Evolutionary conservation across 2,329 filamentous ascomycete genomes (phyloP), one percentile per base, ranked within the genome.

Genomic region (Pseudogymnoascus sp.): DNA sequence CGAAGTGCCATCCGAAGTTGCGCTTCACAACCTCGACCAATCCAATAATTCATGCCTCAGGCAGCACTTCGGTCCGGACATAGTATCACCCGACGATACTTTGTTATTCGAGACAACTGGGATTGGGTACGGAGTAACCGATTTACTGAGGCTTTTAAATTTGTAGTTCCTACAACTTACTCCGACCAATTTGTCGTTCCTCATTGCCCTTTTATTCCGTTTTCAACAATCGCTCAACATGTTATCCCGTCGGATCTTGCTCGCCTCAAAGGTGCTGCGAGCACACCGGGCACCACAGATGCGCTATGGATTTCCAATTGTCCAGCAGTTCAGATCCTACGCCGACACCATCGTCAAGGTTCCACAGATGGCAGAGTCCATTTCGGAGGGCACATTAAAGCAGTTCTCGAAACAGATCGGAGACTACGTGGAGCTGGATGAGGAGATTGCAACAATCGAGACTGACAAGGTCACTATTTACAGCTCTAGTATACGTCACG

Each of bases 401-500:
- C 92, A 96, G 74, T 97, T 93, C 81, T 89, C 86, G 72, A 97
- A 97, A 76, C 76, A 93, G 78, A 81, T 97, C 70, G 95, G 95
- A 72, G 95, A 99, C 75, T 93, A 87, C 71, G 93, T 99, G 61
- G 92, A 96, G 80, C 88, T 88, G 71, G 95, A 99, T 73, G 95
- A 97, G 79, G 95, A 99, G 76, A 93, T 99, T 75, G 95, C 95
- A 33, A 97, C 93, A 59, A 99, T 99, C 73, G 95, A 99, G 79
- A 99, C 95, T 12, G 95, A 99, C 83, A 99, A 99, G 87, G 91
- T 91, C 79, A 66, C 75, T 63, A 28, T 63, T 63, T 66, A 33
- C 49, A 40, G 63, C 60, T n/a, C 49, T 49, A 35, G 31, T 37
- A 16, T 43, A n/a, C 33, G 61, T 33, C 41, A 41, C n/a, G 31